These are phyloP conservation scores for Neofusicoccum laricinum DNA, from an alignment of 2,329 filamentous ascomycete genomes.

Conservation along the genomic window DNA sequence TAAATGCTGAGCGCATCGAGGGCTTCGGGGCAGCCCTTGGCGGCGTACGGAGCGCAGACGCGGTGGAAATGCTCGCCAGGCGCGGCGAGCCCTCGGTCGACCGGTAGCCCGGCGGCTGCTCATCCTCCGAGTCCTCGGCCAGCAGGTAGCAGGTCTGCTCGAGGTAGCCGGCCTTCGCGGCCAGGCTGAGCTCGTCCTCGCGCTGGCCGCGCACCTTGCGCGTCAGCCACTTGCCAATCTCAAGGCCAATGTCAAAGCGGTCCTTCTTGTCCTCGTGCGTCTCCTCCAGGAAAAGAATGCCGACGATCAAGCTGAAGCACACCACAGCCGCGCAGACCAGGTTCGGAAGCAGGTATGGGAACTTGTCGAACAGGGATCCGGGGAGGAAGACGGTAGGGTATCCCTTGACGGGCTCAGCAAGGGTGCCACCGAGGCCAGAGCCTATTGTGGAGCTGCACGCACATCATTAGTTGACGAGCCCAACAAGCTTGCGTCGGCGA, in stretches of 20 bases:
- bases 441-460: constrained; percentile 76
- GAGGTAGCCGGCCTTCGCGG: constrained; percentile 44
- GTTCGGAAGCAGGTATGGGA: constrained; percentile 89
- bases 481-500: constrained; percentile 9
- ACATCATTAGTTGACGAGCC: constrained; percentile 23
- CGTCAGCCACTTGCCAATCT: constrained; percentile 70
- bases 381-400: constrained; percentile 71
- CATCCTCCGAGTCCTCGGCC: constrained; percentile 53
- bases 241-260: constrained; percentile 70
- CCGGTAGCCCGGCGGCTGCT: constrained; percentile 67
- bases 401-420: constrained; percentile 81
- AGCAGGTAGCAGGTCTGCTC: constrained; percentile 64
- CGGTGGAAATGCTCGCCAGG: constrained; percentile 36
- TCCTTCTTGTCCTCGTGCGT: constrained; percentile 82
- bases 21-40: constrained; percentile 22
- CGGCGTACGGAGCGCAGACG: constrained; percentile 15
- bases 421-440: constrained; percentile 82
- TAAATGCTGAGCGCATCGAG: constrained; percentile 63
- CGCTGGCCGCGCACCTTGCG: constrained; percentile 29
- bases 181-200: constrained; percentile 28
- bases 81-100: constrained; percentile 55
- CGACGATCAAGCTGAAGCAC: constrained; percentile 70
- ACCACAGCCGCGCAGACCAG: constrained; percentile 83
- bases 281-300: constrained; percentile 87
- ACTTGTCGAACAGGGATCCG: constrained; percentile 77